Percentiles rank a stretch among this genome's conserved stretches.
These are phyloP conservation scores for Backusella circina DNA, from an alignment of 192 early-diverging fungal genomes.

Conservation along the genomic window DNA sequence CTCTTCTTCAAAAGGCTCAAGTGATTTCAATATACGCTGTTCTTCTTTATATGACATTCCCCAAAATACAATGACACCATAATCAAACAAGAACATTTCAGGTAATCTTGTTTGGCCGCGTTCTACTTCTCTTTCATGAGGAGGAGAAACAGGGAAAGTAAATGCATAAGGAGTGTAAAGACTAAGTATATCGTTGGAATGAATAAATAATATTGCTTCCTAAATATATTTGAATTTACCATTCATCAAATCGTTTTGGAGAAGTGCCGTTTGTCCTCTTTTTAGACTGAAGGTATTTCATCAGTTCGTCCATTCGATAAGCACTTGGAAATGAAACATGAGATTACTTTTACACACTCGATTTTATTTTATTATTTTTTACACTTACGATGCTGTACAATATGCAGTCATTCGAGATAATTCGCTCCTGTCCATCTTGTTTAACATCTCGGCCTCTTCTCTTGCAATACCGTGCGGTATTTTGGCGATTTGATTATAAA, in stretches of 20 bases:
- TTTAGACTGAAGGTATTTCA: constrained; percentile 70
- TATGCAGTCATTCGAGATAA: constrained; percentile 83
- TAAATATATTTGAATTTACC: constrained; percentile 33
- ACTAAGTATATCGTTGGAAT: constrained; percentile 30
- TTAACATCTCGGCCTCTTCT: constrained; percentile 70
- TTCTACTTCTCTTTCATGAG: constrained; percentile 12
- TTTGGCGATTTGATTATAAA: constrained; percentile 72
- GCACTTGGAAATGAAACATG: constrained; percentile 34
- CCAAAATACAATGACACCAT: constrained; percentile 96
- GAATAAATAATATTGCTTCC: neutral
- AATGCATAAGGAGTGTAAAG: constrained; percentile 55
- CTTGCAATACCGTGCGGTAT: constrained; percentile 50
- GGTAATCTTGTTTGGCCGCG: constrained; percentile 20
- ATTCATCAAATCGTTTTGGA: constrained; percentile 81
- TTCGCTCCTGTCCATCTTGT: constrained; percentile 66
- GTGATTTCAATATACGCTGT: constrained; percentile 64
- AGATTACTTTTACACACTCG: neutral
- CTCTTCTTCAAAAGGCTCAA: constrained; percentile 75
- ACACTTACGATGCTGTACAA: constrained; percentile 70
- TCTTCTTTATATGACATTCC: constrained; percentile 88
- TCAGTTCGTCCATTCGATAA: constrained; percentile 73
- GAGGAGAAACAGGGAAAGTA: constrained; percentile 37
- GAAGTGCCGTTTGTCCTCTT: constrained; percentile 58
- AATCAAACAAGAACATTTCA: constrained; percentile 89
- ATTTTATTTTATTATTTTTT: neutral